Evolutionary conservation across 1,139 yeast genomes (phyloP).

Genomic region (Candida pseudocylindracea): DNA sequence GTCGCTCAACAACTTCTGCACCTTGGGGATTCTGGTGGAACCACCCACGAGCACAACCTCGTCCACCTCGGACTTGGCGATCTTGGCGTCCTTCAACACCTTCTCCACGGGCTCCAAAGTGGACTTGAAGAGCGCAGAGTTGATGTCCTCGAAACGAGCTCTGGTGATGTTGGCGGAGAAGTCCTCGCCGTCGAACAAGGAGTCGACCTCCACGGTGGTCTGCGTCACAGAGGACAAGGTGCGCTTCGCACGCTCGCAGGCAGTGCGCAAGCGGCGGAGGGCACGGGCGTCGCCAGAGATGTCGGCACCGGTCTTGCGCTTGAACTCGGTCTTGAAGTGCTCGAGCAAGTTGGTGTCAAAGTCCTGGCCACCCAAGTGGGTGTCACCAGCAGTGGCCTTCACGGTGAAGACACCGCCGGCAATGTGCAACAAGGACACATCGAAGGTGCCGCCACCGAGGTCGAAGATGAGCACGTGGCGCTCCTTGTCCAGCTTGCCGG

Average conservation of each 20-base stretch:
- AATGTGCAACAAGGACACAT: slow-evolving; percentile 88
- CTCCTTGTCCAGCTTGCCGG: slow-evolving; percentile 63
- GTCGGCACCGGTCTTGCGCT: slow-evolving; percentile 89
- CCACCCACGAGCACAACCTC: slow-evolving; percentile 19
- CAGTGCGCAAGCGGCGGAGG: slow-evolving; percentile 73
- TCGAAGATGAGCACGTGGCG: slow-evolving; percentile 83
- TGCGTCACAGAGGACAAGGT: slow-evolving; percentile 72
- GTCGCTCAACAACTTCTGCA: slow-evolving; percentile 16
- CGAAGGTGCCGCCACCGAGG: slow-evolving; percentile 98
- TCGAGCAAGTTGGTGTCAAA: slow-evolving; percentile 40
- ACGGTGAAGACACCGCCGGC: slow-evolving; percentile 99
- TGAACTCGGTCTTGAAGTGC: slow-evolving; percentile 65
- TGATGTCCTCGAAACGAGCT: slow-evolving; percentile 6
- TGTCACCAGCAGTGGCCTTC: slow-evolving; percentile 99
- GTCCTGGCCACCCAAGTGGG: slow-evolving; percentile 99
- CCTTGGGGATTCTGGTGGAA: slow-evolving; percentile 19
- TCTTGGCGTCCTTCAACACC: slow-evolving; percentile 14
- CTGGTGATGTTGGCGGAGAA: slow-evolving; percentile 5
- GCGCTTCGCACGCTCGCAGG: slow-evolving; percentile 87
- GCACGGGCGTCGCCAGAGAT: slow-evolving; percentile 72
- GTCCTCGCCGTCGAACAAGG: slow-evolving; percentile 19
- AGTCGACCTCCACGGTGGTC: slow-evolving; percentile 73
- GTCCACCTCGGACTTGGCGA: slow-evolving; percentile 14
- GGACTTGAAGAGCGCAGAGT: slow-evolving; percentile 5
- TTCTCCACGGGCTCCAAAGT: slow-evolving; percentile 6